A percentile compares a stretch with the other conserved stretches of the same genome.
phyloP scores from a whole-genome alignment of 768 basidiomycete genomes.

The Psilocybe sp. region DNA sequence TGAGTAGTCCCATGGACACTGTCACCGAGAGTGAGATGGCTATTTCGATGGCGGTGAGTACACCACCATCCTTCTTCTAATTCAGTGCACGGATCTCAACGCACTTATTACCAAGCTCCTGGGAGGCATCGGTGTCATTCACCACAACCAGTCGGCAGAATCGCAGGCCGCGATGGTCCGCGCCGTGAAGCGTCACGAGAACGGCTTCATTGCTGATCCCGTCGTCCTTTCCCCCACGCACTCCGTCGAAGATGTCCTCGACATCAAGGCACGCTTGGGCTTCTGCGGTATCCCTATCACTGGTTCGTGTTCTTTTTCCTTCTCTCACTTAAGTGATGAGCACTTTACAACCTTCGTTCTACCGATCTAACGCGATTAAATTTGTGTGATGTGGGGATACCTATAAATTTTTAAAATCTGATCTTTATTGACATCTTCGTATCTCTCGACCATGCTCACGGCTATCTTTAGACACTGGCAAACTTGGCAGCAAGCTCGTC shows the following conservation, averaged over 20 bases:
- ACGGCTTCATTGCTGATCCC: conserved; percentile 96
- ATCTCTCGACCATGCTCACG: conserved; percentile 3
- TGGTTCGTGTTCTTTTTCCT: conserved; percentile 52
- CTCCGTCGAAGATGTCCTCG: conserved; percentile 83
- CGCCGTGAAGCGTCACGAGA: conserved; percentile 97
- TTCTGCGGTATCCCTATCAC: conserved; percentile 98
- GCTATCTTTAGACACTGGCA: conserved; percentile 67
- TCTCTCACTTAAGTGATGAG: conserved; percentile 40
- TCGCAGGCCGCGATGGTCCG: conserved; percentile 96
- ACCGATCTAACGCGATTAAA: conserved; percentile 64
- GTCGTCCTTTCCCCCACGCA: conserved; percentile 80
- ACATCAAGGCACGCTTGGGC: conserved; percentile 87
- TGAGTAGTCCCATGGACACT: conserved; percentile 99
- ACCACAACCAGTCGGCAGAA: conserved; percentile 86
- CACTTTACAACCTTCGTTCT: conserved; percentile 84
- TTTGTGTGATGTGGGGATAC: conserved; percentile 74
- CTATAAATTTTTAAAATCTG: conserved; percentile 32
- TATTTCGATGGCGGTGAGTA: conserved; percentile 83
- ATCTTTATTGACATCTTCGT: conserved; percentile 19
- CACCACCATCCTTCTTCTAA: conserved; percentile 12
- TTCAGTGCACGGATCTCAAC: conserved; percentile 2
- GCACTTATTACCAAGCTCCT: conserved; percentile 51
- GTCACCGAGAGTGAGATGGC: conserved; percentile 96
- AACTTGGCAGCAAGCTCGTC: conserved; percentile 85
- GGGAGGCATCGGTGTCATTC: conserved; percentile 97